Percentiles rank a stretch among this genome's conserved stretches.
These are phyloP conservation scores for Choanephora cucurbitarum DNA, from an alignment of 371 early-diverging fungal genomes.

Conservation along the genomic window DNA sequence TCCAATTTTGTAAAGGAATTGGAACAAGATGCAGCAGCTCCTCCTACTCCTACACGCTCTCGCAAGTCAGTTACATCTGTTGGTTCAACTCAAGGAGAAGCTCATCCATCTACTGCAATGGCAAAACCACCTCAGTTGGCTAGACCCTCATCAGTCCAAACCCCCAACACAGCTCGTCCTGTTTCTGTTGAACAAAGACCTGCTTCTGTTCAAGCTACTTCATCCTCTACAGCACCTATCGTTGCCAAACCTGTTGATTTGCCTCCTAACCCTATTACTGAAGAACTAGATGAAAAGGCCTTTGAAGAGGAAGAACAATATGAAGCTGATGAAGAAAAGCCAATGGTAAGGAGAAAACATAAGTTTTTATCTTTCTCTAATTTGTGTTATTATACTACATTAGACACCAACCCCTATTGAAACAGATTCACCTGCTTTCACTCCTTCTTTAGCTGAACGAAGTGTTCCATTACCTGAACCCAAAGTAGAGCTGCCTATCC, in stretches of 20 bases:
- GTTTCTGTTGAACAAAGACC: slow-evolving; percentile 19
- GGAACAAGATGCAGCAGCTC: slow-evolving; percentile 41
- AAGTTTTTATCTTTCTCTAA: no score
- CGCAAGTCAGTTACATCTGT: slow-evolving; percentile 31
- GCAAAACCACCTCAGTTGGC: slow-evolving; percentile 15
- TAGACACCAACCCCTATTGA: no score
- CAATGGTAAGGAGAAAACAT: background rate
- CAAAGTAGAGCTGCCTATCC: background rate
- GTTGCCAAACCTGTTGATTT: slow-evolving; percentile 2
- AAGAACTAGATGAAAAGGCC: background rate
- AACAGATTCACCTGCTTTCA: slow-evolving; percentile 9
- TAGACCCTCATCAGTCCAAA: slow-evolving; percentile 23
- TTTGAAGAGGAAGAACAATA: slow-evolving; percentile 14
- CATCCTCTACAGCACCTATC: slow-evolving; percentile 3
- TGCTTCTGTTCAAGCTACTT: slow-evolving; percentile 15
- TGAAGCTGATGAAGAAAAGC: slow-evolving; percentile 12
- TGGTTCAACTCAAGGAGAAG: slow-evolving; percentile 4
- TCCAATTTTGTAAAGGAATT: slow-evolving; percentile 62
- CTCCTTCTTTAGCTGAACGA: slow-evolving; percentile 5
- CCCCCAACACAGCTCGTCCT: slow-evolving; percentile 8
- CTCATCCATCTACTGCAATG: slow-evolving; percentile 19
- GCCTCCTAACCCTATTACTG: no score
- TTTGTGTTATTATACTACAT: no score
- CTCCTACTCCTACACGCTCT: slow-evolving; percentile 43
- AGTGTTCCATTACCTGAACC: background rate